Evolutionary conservation across 306 rosid genomes (phyloP).

Genomic region (Cucumis sativus): Cucumber_9930_V3 NC_026659.2:2315001-2315500

Average conservation of each 20-base stretch:
- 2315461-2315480: background rate
- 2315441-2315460: background rate
- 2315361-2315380: background rate
- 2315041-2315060: background rate
- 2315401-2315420: background rate
- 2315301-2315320: background rate
- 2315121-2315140: constrained; percentile 1
- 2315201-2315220: background rate
- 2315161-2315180: background rate
- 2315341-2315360: background rate
- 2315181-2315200: background rate
- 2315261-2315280: too few relatives aligned
- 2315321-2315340: background rate
- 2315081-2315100: constrained; percentile 3
- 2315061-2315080: background rate
- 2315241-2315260: background rate
- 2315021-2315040: background rate
- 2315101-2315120: background rate
- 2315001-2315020: background rate
- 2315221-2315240: background rate
- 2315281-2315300: background rate
- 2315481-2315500: background rate
- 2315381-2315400: background rate
- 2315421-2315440: background rate
- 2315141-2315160: background rate